These are phyloP conservation scores for Wickerhamiella musiphila DNA, from an alignment of 805 yeast genomes.

Conservation along the genomic window DNA sequence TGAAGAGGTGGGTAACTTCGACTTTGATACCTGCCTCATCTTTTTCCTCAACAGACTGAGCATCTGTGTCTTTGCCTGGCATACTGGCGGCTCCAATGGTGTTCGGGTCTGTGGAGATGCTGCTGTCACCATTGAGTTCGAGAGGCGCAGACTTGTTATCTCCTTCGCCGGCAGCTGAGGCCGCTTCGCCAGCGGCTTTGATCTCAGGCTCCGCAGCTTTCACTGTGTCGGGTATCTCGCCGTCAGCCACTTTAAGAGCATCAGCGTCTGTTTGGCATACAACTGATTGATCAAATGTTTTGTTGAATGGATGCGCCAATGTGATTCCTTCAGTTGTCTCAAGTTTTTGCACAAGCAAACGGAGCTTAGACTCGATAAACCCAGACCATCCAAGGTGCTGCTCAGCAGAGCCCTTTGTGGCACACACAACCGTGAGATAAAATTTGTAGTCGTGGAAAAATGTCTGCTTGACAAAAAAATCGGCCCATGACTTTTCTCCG, in stretches of 20 bases:
- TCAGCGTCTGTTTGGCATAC: constrained; percentile 35
- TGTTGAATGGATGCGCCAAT: constrained; percentile 80
- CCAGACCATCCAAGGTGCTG: constrained; percentile 88
- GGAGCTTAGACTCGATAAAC: constrained; percentile 71
- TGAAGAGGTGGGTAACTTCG: constrained; percentile 56
- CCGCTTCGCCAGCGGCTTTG: constrained; percentile 20
- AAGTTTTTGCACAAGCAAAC: constrained; percentile 66
- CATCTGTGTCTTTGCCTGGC: constrained; percentile 2
- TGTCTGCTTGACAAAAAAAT: constrained; percentile 58
- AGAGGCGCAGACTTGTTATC: constrained; percentile 9
- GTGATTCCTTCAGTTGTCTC: constrained; percentile 61
- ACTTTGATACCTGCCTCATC: constrained; percentile 21
- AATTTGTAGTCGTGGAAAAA: constrained; percentile 75
- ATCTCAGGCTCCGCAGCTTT: constrained; percentile 18
- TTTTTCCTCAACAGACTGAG: constrained; percentile 9
- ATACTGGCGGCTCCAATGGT: constrained; percentile 17
- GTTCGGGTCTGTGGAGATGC: neutral
- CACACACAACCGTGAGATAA: constrained; percentile 66
- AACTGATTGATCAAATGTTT: constrained; percentile 45
- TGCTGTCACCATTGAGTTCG: neutral
- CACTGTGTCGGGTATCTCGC: constrained; percentile 42
- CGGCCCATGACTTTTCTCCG: constrained; percentile 56
- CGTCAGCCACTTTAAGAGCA: constrained; percentile 36
- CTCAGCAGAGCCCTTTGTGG: constrained; percentile 56
- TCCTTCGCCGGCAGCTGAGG: constrained; percentile 10